Evolutionary conservation across 805 yeast genomes (phyloP).

Genomic region (Kuraishia borneana): DNA sequence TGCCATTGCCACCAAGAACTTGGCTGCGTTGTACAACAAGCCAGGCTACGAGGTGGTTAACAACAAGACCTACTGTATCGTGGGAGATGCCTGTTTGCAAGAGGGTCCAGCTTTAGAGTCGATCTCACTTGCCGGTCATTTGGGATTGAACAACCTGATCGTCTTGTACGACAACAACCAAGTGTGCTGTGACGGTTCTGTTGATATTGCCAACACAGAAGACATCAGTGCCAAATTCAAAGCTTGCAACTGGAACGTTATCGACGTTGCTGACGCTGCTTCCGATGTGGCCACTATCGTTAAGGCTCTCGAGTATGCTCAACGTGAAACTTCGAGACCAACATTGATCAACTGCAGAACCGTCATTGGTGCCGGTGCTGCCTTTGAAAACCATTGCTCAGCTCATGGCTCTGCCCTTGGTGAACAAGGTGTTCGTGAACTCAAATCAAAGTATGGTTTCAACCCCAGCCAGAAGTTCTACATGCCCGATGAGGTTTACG

Average conservation of each 20-base stretch:
- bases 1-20: conserved; percentile 25
- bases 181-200: conserved; percentile 25
- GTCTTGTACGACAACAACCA: conserved; percentile 26
- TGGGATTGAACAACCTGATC: conserved; percentile 22
- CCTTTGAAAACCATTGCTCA: conserved; percentile 17
- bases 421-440: conserved; percentile 10
- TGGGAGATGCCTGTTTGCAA: conserved; percentile 29
- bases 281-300: conserved; percentile 18
- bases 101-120: conserved; percentile 29
- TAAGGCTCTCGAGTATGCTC: conserved; percentile 22
- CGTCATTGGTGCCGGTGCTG: conserved; percentile 21
- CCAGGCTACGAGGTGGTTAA: conserved; percentile 19
- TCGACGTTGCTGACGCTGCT: conserved; percentile 22
- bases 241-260: conserved; percentile 25
- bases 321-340: conserved; percentile 17
- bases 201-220: conserved; percentile 22
- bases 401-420: conserved; percentile 27
- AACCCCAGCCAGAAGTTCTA: conserved; percentile 11
- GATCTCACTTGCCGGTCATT: conserved; percentile 27
- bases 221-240: conserved; percentile 19
- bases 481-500: conserved; percentile 17
- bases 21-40: conserved; percentile 22
- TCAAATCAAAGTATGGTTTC: conserved; percentile 9
- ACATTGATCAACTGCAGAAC: conserved; percentile 23
- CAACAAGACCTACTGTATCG: conserved; percentile 20